Conservation (phyloP, 148 eudicot species). For the Rhododendron williamsianum region DNA sequence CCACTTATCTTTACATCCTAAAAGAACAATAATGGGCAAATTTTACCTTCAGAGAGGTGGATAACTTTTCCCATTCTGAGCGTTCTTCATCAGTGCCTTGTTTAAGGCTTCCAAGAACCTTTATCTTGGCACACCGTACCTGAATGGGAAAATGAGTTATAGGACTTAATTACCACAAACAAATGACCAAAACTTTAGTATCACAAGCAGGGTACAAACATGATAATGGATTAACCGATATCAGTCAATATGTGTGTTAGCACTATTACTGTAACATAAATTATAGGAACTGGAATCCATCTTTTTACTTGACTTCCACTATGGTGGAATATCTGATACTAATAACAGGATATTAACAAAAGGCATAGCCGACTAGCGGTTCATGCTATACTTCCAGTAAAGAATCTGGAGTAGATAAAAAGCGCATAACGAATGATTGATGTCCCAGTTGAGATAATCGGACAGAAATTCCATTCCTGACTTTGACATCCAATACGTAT, state of each 20-base stretch:
- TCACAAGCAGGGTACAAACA: not conserved
- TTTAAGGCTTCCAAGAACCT: slow-evolving; percentile 69
- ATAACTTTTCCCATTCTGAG: slow-evolving; percentile 65
- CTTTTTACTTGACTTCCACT: not conserved
- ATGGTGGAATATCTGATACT: not conserved
- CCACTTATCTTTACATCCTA: not conserved
- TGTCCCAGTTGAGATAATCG: not conserved
- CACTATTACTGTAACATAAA: not conserved
- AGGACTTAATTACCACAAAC: not conserved
- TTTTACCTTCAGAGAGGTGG: slow-evolving; percentile 64
- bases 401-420: not conserved
- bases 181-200: not conserved
- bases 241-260: not conserved
- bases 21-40: not conserved
- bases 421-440: not conserved
- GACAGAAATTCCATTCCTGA: not conserved
- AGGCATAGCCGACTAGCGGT: not conserved
- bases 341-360: not conserved
- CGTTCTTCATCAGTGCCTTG: slow-evolving; percentile 68
- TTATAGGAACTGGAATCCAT: not conserved
- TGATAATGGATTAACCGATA: not conserved
- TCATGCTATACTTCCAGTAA: not conserved
- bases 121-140: slow-evolving; percentile 92
- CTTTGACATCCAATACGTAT: not conserved
- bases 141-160: slow-evolving; percentile 20